These are phyloP conservation scores for Candida mattraensis DNA, from an alignment of 805 yeast genomes.

Conservation along the genomic window DNA sequence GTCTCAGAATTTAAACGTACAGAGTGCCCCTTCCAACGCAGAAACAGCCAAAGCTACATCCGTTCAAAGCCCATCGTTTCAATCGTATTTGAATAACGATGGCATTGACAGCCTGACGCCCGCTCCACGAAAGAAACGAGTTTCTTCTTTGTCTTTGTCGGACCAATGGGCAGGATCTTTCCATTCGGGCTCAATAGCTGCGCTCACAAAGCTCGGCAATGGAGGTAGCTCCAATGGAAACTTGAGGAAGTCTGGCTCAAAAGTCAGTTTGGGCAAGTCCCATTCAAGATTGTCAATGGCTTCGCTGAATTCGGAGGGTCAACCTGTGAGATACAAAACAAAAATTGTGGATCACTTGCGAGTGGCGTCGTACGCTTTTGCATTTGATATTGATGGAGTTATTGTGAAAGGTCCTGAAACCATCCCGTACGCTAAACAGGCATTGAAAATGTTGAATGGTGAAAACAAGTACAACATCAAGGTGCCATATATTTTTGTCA, in stretches of 20 bases:
- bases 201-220: conserved; percentile 23
- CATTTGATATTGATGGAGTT: conserved; percentile 93
- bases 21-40: conserved; percentile 19
- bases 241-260: conserved; percentile 19
- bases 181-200: conserved; percentile 24
- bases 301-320: conserved; percentile 31
- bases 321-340: conserved; percentile 43
- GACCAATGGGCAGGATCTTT: conserved; percentile 62
- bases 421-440: conserved; percentile 76
- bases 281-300: conserved; percentile 29
- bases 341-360: conserved; percentile 64
- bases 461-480: conserved; percentile 72
- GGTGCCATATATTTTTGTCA: conserved; percentile 82
- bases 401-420: conserved; percentile 82
- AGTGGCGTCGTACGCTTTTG: conserved; percentile 83
- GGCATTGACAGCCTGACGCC: conserved; percentile 71
- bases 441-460: conserved; percentile 72
- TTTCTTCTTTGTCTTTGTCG: conserved; percentile 64
- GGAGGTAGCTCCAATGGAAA: conserved; percentile 21
- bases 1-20: conserved; percentile 12
- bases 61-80: conserved; percentile 20
- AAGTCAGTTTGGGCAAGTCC: conserved; percentile 20
- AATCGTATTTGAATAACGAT: conserved; percentile 67
- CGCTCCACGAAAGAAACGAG: conserved; percentile 57
- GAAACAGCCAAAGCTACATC: conserved; percentile 12